These are phyloP conservation scores for Polymyxa betae DNA, from an alignment of 208 protist genomes.

Conservation along the genomic window DNA sequence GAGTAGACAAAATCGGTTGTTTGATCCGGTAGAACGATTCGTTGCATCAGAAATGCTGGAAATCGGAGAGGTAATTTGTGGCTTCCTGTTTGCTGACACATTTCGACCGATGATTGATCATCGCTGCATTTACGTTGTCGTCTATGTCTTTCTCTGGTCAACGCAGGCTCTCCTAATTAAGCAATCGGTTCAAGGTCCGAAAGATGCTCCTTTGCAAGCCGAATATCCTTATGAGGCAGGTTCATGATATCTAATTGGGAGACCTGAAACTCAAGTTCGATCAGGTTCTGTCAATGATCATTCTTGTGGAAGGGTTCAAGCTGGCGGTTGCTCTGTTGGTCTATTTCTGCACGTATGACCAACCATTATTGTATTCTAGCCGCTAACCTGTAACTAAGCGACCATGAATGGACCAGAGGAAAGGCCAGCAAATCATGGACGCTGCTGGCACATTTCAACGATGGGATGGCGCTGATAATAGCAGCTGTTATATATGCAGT, in stretches of 20 bases:
- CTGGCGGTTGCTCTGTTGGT: not conserved
- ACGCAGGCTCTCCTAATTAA: not conserved
- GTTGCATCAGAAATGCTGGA: too few relatives aligned
- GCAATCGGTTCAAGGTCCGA: not conserved
- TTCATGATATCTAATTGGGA: not conserved
- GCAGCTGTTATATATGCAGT: not conserved
- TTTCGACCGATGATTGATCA: not conserved
- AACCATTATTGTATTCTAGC: not conserved
- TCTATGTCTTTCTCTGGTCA: not conserved
- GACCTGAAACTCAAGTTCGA: too few relatives aligned
- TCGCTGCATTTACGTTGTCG: not conserved
- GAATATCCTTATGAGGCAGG: not conserved
- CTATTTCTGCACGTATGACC: constrained; percentile 24
- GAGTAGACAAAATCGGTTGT: too few relatives aligned
- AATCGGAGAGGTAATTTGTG: too few relatives aligned
- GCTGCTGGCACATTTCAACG: not conserved
- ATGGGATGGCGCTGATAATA: not conserved
- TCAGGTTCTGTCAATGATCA: constrained; percentile 5
- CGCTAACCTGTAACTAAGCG: not conserved
- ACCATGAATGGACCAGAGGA: not conserved
- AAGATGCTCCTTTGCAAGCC: not conserved
- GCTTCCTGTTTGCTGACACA: too few relatives aligned
- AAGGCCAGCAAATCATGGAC: not conserved
- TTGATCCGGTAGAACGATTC: too few relatives aligned
- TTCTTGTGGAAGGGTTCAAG: constrained; percentile 13